Evolutionary conservation across 1,284 basidiomycete species (phyloP).

Genomic region (Neonothopanus nambi): DNA sequence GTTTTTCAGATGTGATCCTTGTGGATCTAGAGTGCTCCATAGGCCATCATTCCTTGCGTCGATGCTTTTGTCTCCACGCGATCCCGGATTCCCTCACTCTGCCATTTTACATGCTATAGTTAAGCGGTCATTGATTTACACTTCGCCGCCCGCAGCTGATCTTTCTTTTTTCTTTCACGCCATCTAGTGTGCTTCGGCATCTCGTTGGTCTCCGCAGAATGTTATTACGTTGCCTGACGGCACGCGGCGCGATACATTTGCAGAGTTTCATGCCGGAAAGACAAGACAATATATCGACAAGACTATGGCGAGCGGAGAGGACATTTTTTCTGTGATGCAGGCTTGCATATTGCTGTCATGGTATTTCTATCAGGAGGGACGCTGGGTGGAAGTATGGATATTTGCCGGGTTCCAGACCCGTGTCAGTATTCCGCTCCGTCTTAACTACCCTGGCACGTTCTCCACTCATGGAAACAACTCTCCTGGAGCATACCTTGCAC

Average conservation of each 20-base stretch:
- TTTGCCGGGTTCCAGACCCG: conserved; percentile 84
- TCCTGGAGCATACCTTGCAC: conserved; percentile 75
- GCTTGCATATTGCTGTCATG: conserved; percentile 81
- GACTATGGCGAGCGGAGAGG: conserved; percentile 81
- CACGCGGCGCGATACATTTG: conserved; percentile 73
- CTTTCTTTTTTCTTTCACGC: too few species aligned
- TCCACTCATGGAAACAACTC: conserved; percentile 64
- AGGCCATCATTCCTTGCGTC: conserved; percentile 76
- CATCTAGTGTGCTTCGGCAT: conserved; percentile 78
- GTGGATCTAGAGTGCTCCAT: conserved; percentile 77
- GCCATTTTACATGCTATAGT: conserved; percentile 83
- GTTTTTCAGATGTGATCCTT: conserved; percentile 83
- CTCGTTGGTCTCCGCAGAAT: conserved; percentile 75
- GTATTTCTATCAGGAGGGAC: conserved; percentile 86
- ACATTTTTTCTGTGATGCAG: conserved; percentile 83
- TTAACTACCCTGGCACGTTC: conserved; percentile 82
- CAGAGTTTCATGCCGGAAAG: conserved; percentile 82
- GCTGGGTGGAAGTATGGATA: conserved; percentile 90
- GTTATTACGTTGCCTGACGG: conserved; percentile 68
- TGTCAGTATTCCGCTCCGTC: conserved; percentile 76
- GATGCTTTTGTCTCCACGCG: conserved; percentile 72
- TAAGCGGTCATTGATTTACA: conserved; percentile 18
- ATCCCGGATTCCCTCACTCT: conserved; percentile 78
- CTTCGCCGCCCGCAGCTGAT: conserved; percentile 16
- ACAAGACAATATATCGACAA: conserved; percentile 82